Evolutionary conservation across 139 green algal species (phyloP).

Genomic region (Closterium sp.): DNA sequence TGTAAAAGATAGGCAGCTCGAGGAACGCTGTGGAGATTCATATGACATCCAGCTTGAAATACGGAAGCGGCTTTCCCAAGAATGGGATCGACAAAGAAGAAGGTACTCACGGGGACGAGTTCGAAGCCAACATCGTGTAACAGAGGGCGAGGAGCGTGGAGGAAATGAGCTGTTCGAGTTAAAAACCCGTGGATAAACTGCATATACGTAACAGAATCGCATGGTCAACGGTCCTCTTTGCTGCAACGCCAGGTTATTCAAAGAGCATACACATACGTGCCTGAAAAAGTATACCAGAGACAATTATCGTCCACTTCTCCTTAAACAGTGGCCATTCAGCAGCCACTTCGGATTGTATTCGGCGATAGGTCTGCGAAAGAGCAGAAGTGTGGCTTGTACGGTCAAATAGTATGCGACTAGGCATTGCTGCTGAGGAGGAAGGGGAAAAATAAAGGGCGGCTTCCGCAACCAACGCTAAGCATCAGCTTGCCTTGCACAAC

Average conservation of each 20-base stretch:
- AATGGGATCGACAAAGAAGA: neutral
- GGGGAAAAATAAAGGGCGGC: neutral
- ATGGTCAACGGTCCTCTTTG: neutral
- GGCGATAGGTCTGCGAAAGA: neutral
- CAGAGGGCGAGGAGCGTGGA: neutral
- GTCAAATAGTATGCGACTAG: neutral
- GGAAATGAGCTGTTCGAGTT: neutral
- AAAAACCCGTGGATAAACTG: neutral
- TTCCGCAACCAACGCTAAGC: neutral
- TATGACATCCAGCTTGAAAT: neutral
- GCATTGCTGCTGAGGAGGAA: neutral
- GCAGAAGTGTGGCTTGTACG: neutral
- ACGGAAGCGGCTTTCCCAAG: neutral
- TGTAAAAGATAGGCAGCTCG: neutral
- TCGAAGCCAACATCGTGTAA: neutral
- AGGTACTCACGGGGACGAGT: neutral
- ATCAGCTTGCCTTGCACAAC: neutral
- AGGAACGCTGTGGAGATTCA: neutral
- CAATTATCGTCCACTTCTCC: neutral
- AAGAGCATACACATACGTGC: neutral
- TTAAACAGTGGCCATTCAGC: neutral
- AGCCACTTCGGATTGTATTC: neutral
- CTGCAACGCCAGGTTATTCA: neutral
- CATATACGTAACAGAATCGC: neutral
- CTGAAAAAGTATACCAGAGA: neutral